Conservation (phyloP, 495 filamentous ascomycete genomes). For the Lindgomyces ingoldianus region DNA sequence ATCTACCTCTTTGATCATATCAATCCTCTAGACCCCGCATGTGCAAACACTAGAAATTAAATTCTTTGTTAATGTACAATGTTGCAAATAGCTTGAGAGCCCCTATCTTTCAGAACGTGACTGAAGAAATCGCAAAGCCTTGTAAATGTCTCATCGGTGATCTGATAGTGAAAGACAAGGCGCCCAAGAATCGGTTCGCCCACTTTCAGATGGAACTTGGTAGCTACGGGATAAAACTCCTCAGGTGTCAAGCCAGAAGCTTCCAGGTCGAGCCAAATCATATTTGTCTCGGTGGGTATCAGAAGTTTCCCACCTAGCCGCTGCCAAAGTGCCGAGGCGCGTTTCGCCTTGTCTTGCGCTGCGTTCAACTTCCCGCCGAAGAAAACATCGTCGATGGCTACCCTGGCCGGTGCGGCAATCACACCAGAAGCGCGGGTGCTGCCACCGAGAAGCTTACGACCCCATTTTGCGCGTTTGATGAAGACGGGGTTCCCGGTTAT, state of each 20-base stretch:
- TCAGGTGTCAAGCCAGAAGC: conserved; percentile 47
- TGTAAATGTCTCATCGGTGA: conserved; percentile 53
- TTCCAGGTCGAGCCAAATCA: conserved; percentile 84
- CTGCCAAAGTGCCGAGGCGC: conserved; percentile 53
- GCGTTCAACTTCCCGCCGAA: conserved; percentile 62
- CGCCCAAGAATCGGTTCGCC: conserved; percentile 45
- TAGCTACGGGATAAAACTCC: conserved; percentile 51
- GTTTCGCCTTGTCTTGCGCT: conserved; percentile 64
- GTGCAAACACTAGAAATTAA: too few species aligned
- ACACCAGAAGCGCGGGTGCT: conserved; percentile 70
- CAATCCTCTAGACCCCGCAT: too few species aligned
- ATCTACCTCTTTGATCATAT: too few species aligned
- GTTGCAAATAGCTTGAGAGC: too few species aligned
- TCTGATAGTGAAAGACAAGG: conserved; percentile 67
- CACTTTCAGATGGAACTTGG: conserved; percentile 56
- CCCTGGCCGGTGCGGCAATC: conserved; percentile 57
- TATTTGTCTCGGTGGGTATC: conserved; percentile 78
- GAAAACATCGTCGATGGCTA: conserved; percentile 67
- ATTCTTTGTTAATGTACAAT: too few species aligned
- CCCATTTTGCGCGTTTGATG: conserved; percentile 71
- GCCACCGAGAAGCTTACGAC: conserved; percentile 80
- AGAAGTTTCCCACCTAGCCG: conserved; percentile 58
- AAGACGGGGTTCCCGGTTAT: conserved; percentile 65
- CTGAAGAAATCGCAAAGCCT: conserved; percentile 47
- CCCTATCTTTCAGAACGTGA: conserved; percentile 5